phyloP scores from a whole-genome alignment of 352 stramenopile genomes.

The Pythium rishiriense region DNA sequence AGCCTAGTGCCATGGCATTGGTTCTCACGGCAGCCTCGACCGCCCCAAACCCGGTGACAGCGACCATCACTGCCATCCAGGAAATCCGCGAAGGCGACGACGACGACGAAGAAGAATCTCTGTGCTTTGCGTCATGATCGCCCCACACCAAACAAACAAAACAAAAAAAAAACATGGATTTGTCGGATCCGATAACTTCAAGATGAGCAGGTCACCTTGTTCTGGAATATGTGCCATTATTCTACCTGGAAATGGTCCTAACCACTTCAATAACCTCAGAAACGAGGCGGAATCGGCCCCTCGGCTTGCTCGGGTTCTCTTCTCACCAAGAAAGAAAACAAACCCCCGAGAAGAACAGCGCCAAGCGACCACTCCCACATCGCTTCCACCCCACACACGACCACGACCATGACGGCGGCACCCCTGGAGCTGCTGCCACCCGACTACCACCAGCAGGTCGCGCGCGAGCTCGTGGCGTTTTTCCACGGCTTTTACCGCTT shows the following conservation, averaged over 20 bases:
- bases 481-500: slow-evolving; percentile 86
- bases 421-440: slow-evolving; percentile 55
- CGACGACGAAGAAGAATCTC: background rate
- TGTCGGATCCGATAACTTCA: slow-evolving; percentile 8
- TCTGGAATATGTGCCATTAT: background rate
- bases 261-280: background rate
- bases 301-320: background rate
- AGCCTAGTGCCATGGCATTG: background rate
- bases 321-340: background rate
- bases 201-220: slow-evolving; percentile 4
- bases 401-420: slow-evolving; percentile 1
- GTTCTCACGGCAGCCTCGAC: background rate
- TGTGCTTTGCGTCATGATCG: slow-evolving; percentile 13
- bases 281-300: background rate
- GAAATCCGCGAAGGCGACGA: background rate
- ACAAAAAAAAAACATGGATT: background rate
- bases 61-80: background rate
- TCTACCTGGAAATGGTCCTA: background rate
- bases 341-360: background rate
- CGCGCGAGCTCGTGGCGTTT: slow-evolving; percentile 64
- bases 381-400: background rate
- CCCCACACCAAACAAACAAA: background rate
- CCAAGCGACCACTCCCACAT: background rate
- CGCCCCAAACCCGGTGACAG: too few species aligned
- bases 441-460: slow-evolving; percentile 72